Base-by-base conservation (phyloP, 106 monocot species). In the Allium sativum region DNA sequence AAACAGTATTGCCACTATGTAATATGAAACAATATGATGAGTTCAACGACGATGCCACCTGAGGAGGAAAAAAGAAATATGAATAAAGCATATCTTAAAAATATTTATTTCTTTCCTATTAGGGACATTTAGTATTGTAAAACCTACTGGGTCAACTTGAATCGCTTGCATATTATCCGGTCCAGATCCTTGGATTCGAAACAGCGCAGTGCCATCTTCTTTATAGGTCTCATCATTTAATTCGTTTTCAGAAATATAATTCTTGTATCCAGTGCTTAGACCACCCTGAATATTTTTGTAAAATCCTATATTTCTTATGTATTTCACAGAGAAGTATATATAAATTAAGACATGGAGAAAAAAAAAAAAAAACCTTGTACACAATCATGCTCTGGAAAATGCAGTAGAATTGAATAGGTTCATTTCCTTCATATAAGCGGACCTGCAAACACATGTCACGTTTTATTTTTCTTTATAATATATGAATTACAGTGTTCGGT, bases 91-190 rank as follows among this genome's bases (percentile, higher is more conserved):
- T 43, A 60, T 14, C 40, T 59, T 31, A 57, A 8, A 15, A 57
- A 3, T 11, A 21, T 18, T 55, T 10, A 7, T 57, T 31, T 31
- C 31, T 31, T 31, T 5, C 31, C 5, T 31, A 31, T 31, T 31
- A 31, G 4, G 5, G 31, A 0, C 31, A 31, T 31, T 31, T 31
- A 31, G 31, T 31, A 31, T 31, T 31, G 31, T 5, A 31, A 31
- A 31, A 31, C 31, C 31, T 95, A 95, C 95, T 65, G 79, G 72
- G 51, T 95, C 90, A 68, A 95, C 84, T 90, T 95, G 90, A 72
- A 95, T 87, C 53, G 90, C 78, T 82, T 90, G 95, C 95, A 95
- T 90, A 73, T 87, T 87, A 19, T 95, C 86, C 52, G 86, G 87
- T 78, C 95, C 95, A 65, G 86, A 84, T 56, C 95, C 95, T 86